Evolutionary conservation across 345 rosid genomes (phyloP), one percentile per base, ranked within the genome.

Genomic region (Rhodamnia argentea): DNA sequence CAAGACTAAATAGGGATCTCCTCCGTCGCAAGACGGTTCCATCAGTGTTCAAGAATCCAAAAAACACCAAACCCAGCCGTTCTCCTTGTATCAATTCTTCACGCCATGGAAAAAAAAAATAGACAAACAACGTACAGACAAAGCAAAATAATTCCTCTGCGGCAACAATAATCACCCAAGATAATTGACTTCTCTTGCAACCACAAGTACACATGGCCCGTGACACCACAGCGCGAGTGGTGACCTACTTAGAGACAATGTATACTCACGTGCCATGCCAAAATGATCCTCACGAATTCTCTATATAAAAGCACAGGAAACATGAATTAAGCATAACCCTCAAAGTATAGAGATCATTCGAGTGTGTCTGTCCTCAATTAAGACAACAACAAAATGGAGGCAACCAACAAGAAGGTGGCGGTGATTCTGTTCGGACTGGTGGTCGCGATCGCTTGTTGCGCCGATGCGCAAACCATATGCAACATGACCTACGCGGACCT

Each of bases 391-490:
- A 23, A 57, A 27, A 58, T 90, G 90, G 89, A 60, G 81, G 84
- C 29, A 6, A 57, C 27, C 62, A 11, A 11, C 62, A 57, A 57
- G 62, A 57, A 57, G 27, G 13, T 1, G 62, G 62, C 13, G 14
- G 27, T 5, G 6, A 57, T 57, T 10, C 62, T 57, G n/a, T 24
- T 24, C 14, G 27, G 62, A 24, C 10, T 87, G 54, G 4, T 89
- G 44, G 52, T 76, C 4, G 86, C 56, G 32, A 52, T 89, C 32
- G 86, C 85, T 37, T 70, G 84, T 54, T 60, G 86, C 64, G 9
- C 85, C 44, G 13, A 85, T 60, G 92, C 88, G 3, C 94, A 93
- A 60, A 87, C 75, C 53, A 84, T 93, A 9, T 93, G 94, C 88
- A 91, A 91, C 59, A 76, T 92, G 18, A 83, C 91, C 1, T 24